A percentile compares a stretch with the other conserved stretches of the same genome.
Conservation (phyloP, 2,329 filamentous ascomycete species). For the Paraphoma sp. region DNA sequence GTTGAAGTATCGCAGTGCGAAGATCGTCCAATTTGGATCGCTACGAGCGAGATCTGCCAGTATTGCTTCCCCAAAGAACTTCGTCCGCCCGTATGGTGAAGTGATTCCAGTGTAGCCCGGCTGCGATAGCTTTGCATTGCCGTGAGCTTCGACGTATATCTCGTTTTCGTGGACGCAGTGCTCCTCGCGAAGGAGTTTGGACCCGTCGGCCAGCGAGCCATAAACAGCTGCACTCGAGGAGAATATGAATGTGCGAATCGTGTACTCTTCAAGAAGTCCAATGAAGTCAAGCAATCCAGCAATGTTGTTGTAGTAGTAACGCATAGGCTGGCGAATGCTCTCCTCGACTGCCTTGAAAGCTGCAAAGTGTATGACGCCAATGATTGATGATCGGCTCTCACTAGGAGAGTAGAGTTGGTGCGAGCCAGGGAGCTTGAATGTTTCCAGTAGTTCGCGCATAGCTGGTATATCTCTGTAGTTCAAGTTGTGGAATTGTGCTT, state of each 20-base stretch:
- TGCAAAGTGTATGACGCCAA: conserved; percentile 69
- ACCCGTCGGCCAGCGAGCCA: conserved; percentile 47
- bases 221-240: conserved; percentile 70
- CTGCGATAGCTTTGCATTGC: conserved; percentile 1
- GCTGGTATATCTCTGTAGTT: conserved; percentile 47
- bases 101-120: conserved; percentile 50
- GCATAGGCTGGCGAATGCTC: conserved; percentile 63
- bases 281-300: conserved; percentile 65
- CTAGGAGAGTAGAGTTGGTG: conserved; percentile 26
- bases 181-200: conserved; percentile 59
- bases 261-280: conserved; percentile 58
- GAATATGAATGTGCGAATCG: conserved; percentile 68
- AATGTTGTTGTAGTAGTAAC: conserved; percentile 71
- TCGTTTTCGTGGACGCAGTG: conserved; percentile 52
- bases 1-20: conserved; percentile 67
- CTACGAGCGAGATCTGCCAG: conserved; percentile 64
- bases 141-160: conserved; percentile 1
- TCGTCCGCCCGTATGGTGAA: conserved; percentile 68
- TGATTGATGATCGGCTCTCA: conserved; percentile 48
- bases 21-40: conserved; percentile 66
- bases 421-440: not conserved
- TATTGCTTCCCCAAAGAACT: conserved; percentile 70
- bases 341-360: conserved; percentile 69
- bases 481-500: conserved; percentile 50
- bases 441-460: conserved; percentile 10